A percentile compares a stretch with the other conserved stretches of the same genome.
Conservation (phyloP, 1,284 basidiomycete species). For the Cutaneotrichosporon sp. region DNA sequence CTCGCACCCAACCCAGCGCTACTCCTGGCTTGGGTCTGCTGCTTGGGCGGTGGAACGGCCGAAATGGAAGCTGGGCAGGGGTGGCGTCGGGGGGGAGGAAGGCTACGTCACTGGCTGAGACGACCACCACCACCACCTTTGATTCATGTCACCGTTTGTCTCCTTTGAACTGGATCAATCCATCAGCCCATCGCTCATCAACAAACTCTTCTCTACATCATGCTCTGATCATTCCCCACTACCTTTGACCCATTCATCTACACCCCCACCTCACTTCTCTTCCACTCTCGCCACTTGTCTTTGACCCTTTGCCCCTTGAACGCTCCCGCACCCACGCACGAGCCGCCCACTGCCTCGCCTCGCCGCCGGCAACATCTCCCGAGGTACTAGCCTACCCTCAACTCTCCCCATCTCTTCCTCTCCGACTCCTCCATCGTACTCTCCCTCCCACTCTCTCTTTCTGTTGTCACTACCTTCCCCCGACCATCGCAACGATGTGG, state of each 20-base stretch:
- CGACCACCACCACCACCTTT: no score
- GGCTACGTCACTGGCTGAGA: no score
- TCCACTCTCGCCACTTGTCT: not conserved
- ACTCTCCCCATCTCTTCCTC: not conserved
- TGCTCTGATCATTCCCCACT: not conserved
- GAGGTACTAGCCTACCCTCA: not conserved
- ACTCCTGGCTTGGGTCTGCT: no score
- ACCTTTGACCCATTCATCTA: not conserved
- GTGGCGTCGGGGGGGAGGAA: no score
- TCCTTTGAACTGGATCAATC: no score
- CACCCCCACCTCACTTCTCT: not conserved
- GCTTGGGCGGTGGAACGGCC: no score
- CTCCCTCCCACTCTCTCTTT: not conserved
- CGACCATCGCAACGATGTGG: slow-evolving; percentile 6
- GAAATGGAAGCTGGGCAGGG: no score
- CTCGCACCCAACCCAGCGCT: no score
- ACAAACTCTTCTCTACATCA: no score
- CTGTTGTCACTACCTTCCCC: not conserved
- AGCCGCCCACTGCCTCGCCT: not conserved
- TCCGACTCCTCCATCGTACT: not conserved
- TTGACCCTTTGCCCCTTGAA: not conserved
- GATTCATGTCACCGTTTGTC: no score
- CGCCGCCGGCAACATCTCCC: not conserved
- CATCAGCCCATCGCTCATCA: not conserved
- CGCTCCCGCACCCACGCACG: not conserved